phyloP scores from a whole-genome alignment of 2,329 filamentous ascomycete genomes.

The Paecilomyces niveus region DNA sequence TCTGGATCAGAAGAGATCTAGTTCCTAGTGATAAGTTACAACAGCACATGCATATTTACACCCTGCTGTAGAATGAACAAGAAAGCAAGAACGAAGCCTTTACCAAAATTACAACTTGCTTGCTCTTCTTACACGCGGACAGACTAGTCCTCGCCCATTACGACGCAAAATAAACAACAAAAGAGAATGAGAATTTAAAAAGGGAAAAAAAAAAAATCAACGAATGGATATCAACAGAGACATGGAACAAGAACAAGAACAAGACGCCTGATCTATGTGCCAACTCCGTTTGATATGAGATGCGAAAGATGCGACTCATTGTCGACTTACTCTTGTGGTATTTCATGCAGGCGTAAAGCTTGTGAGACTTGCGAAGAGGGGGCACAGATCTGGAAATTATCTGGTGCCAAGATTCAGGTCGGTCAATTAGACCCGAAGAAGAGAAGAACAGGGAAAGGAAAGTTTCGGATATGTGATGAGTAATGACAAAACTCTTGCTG shows the following conservation, averaged over 20 bases:
- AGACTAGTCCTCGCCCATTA: neutral
- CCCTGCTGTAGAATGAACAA: neutral
- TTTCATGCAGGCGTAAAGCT: neutral
- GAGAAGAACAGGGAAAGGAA: conserved; percentile 1
- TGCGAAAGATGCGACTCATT: neutral
- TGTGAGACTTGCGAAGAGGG: neutral
- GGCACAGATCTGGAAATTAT: conserved; percentile 1
- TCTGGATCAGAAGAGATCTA: neutral
- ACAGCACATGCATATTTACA: neutral
- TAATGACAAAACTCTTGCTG: neutral
- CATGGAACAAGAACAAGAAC: conserved; percentile 8
- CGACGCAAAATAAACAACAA: neutral
- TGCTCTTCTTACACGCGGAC: neutral
- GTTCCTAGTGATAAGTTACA: neutral
- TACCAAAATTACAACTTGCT: neutral
- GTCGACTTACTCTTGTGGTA: neutral
- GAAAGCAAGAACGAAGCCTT: conserved; percentile 6
- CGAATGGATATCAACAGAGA: conserved; percentile 4
- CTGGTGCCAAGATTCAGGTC: neutral
- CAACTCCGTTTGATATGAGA: conserved; percentile 19
- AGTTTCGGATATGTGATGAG: neutral
- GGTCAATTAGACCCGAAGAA: neutral
- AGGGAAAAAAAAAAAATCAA: too few species aligned
- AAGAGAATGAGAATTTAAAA: neutral
- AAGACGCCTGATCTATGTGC: conserved; percentile 15